Conservation (phyloP, 225 moss, liverwort and hornwort genomes). For the Rhytidiadelphus loreus region DNA sequence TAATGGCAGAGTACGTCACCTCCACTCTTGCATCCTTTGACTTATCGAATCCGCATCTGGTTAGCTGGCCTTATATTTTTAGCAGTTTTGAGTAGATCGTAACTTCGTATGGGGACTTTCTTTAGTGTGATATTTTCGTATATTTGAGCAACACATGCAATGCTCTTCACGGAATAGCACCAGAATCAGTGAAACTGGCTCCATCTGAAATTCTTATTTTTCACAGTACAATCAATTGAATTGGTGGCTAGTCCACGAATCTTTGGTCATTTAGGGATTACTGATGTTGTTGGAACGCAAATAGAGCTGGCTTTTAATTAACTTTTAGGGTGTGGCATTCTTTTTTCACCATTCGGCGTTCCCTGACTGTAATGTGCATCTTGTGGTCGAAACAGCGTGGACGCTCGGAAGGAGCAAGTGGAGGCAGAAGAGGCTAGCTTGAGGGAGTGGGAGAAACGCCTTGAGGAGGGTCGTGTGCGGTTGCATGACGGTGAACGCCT, state of each 20-base stretch:
- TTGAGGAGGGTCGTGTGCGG: constrained; percentile 77
- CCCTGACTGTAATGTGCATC: background rate
- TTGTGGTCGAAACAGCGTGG: constrained; percentile 35
- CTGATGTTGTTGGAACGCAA: background rate
- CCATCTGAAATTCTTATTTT: background rate
- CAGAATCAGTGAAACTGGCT: too few species aligned
- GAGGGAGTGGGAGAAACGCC: constrained; percentile 74
- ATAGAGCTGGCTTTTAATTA: background rate
- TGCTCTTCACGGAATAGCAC: too few species aligned
- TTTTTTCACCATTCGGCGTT: background rate
- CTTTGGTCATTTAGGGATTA: background rate
- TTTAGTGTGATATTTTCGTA: background rate
- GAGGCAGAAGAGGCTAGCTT: constrained; percentile 66
- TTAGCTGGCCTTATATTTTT: background rate
- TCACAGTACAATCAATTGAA: background rate
- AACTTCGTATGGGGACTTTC: too few species aligned
- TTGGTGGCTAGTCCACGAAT: background rate
- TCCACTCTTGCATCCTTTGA: background rate
- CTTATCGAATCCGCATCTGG: background rate
- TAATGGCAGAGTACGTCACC: constrained; percentile 60
- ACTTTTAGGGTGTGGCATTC: background rate
- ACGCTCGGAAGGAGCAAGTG: constrained; percentile 78
- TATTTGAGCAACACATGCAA: background rate
- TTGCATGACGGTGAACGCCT: constrained; percentile 91
- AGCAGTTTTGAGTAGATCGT: background rate